Base-by-base conservation (phyloP, 2,329 filamentous ascomycete species). In the Neofusicoccum sp. region DNA sequence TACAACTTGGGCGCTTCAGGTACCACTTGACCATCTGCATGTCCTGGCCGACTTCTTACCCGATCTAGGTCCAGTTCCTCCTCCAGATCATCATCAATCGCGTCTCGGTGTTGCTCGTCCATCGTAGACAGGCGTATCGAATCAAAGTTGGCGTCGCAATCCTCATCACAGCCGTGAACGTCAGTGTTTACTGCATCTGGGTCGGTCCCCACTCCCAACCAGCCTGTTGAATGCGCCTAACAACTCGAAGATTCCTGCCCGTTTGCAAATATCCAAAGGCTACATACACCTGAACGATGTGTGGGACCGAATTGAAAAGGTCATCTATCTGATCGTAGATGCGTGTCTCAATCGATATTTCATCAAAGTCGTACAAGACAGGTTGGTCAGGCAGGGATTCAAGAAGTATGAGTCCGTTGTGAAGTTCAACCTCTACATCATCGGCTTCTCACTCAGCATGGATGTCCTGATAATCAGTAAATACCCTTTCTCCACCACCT, bases 51-150 rank as follows among this genome's bases (percentile, higher is more conserved):
- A 22, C 1, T 22, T 22, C 22, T 22, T 22, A 22, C 22, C 22
- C 22, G 22, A 22, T 22, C 22, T 22, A 22, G 56, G 63, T 67
- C 29, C 59, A 61, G 59, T 61, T 64, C n/a, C 45, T 64, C 29
- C 54, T 64, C 33, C 71, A 73, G 39, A 72, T 73, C 34, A 71
- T 73, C 33, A 67, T 70, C 58, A 73, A 73, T 50, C 69, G 71
- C 16, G 69, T 73, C 29, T 66, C 68, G 1, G 54, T 58, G 8
- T 31, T 58, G 6, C 54, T 58, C 12, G 54, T 58, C 29, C 45
- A 58, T 41, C 54, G 54, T 9, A 34, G 31, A 6, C 45, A 45
- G 14, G 54, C 29, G 5, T 12, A 36, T 7, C 54, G 36, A 7
- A 34, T 58, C 29, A 58, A 58, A 31, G 28, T 58, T 41, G 39